Conservation (phyloP, 306 rosid genomes). For the Cucurbita pepo region DNA sequence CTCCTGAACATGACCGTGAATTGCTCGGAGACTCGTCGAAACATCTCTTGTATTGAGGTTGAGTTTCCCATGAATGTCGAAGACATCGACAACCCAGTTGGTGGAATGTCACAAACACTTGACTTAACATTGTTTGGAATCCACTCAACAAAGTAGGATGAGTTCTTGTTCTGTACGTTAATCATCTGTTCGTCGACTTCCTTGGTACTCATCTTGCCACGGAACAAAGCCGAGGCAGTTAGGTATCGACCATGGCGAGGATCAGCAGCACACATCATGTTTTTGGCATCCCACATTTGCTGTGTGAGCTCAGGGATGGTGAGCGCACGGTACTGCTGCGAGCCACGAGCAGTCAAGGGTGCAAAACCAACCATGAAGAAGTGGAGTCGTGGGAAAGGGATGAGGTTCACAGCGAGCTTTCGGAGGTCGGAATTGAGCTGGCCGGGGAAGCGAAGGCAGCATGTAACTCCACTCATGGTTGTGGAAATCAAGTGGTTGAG, state of each 20-base stretch:
- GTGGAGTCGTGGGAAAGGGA: conserved; percentile 74
- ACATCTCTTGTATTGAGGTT: conserved; percentile 82
- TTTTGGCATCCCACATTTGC: conserved; percentile 82
- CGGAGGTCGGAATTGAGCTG: conserved; percentile 86
- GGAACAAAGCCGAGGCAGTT: conserved; percentile 79
- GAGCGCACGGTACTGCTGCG: conserved; percentile 56
- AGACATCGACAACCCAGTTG: conserved; percentile 64
- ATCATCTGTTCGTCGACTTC: conserved; percentile 80
- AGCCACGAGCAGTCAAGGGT: conserved; percentile 64
- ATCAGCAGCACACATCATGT: conserved; percentile 88
- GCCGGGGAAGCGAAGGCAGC: conserved; percentile 84
- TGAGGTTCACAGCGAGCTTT: conserved; percentile 62
- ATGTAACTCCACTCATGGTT: conserved; percentile 90
- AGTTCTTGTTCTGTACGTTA: conserved; percentile 82
- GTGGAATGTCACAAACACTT: conserved; percentile 79
- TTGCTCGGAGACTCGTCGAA: conserved; percentile 74
- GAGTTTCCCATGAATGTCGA: conserved; percentile 87
- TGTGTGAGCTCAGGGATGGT: conserved; percentile 88
- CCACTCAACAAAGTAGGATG: conserved; percentile 77
- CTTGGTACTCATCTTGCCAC: conserved; percentile 83
- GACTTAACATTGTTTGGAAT: conserved; percentile 85
- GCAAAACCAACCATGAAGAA: conserved; percentile 89
- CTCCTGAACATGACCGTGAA: conserved; percentile 81
- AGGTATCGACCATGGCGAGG: conserved; percentile 78
- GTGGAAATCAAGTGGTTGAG: conserved; percentile 85